Conservation (phyloP, 2,329 filamentous ascomycete genomes). For the Phaeoacremonium minimum region DNA sequence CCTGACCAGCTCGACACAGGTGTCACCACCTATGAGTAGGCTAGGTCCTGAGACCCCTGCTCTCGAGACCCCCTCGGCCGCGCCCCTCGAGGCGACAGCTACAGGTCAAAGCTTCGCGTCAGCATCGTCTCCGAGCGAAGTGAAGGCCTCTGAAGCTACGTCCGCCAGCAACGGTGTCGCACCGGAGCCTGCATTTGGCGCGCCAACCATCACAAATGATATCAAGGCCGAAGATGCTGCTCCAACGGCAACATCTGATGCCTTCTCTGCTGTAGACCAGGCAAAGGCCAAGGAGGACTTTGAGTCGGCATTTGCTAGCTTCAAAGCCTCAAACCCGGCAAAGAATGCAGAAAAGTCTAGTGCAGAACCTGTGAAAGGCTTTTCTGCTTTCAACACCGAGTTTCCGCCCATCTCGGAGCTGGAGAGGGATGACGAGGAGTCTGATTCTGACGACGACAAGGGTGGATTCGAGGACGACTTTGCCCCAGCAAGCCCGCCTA, state of each 20-base stretch:
- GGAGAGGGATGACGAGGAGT: slow-evolving; percentile 77
- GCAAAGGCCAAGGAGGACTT: slow-evolving; percentile 74
- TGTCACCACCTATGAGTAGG: slow-evolving; percentile 67
- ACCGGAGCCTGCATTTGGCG: slow-evolving; percentile 2
- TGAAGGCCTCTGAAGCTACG: slow-evolving; percentile 15
- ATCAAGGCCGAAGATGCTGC: slow-evolving; percentile 6
- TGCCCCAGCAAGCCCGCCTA: slow-evolving; percentile 54
- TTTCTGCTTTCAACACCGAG: slow-evolving; percentile 63
- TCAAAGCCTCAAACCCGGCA: slow-evolving; percentile 50
- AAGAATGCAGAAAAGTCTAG: slow-evolving; percentile 27
- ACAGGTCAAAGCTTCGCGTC: slow-evolving; percentile 30
- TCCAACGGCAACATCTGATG: slow-evolving; percentile 31
- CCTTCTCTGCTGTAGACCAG: slow-evolving; percentile 49
- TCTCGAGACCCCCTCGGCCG: slow-evolving; percentile 21
- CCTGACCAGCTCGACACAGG: slow-evolving; percentile 71
- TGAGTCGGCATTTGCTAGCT: slow-evolving; percentile 78
- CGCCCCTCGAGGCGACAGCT: slow-evolving; percentile 29
- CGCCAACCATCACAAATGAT: slow-evolving; percentile 1
- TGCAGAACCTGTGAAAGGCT: slow-evolving; percentile 36
- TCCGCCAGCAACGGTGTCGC: slow-evolving; percentile 6
- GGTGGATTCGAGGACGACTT: slow-evolving; percentile 95
- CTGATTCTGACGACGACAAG: slow-evolving; percentile 71
- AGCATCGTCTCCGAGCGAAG: slow-evolving; percentile 15
- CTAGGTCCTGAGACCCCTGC: slow-evolving; percentile 44
- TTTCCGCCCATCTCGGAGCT: slow-evolving; percentile 93